These are phyloP conservation scores for Malus sylvestris DNA, from an alignment of 306 rosid species.

Conservation along the genomic window DNA sequence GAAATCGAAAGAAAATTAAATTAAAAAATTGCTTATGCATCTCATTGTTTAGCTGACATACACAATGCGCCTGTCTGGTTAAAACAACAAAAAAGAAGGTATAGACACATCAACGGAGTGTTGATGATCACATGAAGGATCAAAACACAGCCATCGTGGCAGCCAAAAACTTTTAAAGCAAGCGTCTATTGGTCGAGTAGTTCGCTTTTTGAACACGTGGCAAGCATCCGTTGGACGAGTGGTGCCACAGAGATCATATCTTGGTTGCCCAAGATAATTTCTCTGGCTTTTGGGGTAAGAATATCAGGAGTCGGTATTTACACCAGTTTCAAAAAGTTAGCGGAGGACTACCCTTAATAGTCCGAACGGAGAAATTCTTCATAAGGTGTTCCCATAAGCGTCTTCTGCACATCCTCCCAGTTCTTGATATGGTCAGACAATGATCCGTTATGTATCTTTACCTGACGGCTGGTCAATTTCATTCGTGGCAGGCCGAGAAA, in stretches of 20 bases:
- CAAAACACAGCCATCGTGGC: constrained; percentile 12
- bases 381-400: constrained; percentile 57
- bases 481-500: constrained; percentile 61
- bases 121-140: constrained; percentile 19
- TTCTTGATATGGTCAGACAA: constrained; percentile 62
- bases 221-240: no score
- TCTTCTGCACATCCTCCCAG: constrained; percentile 78
- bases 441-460: constrained; percentile 74
- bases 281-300: constrained; percentile 21
- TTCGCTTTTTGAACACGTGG: no score
- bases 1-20: neutral
- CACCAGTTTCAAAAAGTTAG: constrained; percentile 37
- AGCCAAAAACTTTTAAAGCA: constrained; percentile 10
- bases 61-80: constrained; percentile 24
- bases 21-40: constrained; percentile 12
- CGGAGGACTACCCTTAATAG: constrained; percentile 31
- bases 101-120: constrained; percentile 24
- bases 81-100: neutral
- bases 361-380: constrained; percentile 65
- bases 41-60: constrained; percentile 25
- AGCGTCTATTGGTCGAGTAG: no score
- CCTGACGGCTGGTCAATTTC: constrained; percentile 70
- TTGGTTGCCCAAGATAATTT: neutral
- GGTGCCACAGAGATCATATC: no score
- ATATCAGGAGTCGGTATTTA: constrained; percentile 39